These are phyloP conservation scores for Lignosus rhinocerotis DNA, from an alignment of 1,284 basidiomycete species.

Conservation along the genomic window DNA sequence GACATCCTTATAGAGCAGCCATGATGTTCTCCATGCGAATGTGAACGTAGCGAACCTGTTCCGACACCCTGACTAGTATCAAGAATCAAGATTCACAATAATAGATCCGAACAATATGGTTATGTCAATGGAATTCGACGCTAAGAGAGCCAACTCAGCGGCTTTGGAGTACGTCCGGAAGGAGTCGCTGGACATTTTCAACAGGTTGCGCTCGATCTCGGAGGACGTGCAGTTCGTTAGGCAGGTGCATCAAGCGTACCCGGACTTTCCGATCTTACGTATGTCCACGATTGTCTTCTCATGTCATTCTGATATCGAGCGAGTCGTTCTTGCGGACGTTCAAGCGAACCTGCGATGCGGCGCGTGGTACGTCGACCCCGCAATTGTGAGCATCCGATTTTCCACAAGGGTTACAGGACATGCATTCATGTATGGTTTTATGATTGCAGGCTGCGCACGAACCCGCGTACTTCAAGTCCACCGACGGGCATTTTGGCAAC, in stretches of 20 bases:
- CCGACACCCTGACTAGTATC: neutral
- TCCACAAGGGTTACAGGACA: neutral
- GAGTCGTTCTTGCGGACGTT: neutral
- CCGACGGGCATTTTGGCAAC: conserved; percentile 88
- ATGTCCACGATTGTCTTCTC: conserved; percentile 27
- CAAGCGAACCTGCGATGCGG: conserved; percentile 92
- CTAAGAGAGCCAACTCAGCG: conserved; percentile 19
- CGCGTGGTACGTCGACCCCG: conserved; percentile 88
- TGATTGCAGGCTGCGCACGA: conserved; percentile 22
- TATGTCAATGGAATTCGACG: conserved; percentile 2
- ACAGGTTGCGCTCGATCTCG: conserved; percentile 82
- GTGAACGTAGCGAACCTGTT: conserved; percentile 2
- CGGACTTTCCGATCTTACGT: conserved; percentile 67
- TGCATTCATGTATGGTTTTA: neutral
- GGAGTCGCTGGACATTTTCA: conserved; percentile 78
- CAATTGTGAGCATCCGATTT: conserved; percentile 43
- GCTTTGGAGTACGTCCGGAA: conserved; percentile 54
- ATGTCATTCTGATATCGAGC: neutral
- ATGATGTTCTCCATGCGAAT: conserved; percentile 12
- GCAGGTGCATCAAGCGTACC: conserved; percentile 57
- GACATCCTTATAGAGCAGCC: neutral
- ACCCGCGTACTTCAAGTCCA: conserved; percentile 93
- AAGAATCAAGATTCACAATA: neutral
- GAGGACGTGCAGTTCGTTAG: conserved; percentile 76
- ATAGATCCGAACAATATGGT: too few species aligned